A percentile compares a stretch with the other conserved stretches of the same genome.
phyloP scores from a whole-genome alignment of 352 stramenopile genomes.

The Globisporangium canariense region DNA sequence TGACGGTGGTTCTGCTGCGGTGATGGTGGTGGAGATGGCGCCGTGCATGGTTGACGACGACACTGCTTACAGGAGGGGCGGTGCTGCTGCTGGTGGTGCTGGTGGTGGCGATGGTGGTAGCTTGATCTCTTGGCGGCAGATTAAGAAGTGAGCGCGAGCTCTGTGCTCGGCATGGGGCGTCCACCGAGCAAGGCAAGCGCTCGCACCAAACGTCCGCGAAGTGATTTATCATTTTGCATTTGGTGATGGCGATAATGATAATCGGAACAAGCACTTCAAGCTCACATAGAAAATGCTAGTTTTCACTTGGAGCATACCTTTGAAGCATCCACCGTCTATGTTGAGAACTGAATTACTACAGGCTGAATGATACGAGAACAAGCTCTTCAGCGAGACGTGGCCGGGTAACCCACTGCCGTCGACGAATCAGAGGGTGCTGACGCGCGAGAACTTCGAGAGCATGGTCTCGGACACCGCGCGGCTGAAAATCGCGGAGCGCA shows the following conservation, averaged over 20 bases:
- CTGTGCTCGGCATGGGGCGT: no score
- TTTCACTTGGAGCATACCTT: no score
- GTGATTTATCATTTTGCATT: no score
- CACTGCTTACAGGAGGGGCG: no score
- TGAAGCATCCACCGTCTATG: no score
- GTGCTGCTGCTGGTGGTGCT: not conserved
- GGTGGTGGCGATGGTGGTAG: not conserved
- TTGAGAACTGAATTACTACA: no score
- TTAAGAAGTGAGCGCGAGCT: not conserved
- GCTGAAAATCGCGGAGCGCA: slow-evolving; percentile 59
- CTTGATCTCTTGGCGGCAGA: not conserved
- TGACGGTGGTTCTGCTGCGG: not conserved
- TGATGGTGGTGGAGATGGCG: not conserved
- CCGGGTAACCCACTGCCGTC: slow-evolving; percentile 58
- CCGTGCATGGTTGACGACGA: not conserved
- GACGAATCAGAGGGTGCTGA: slow-evolving; percentile 56
- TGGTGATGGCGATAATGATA: no score
- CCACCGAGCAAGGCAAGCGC: not conserved
- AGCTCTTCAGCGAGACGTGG: slow-evolving; percentile 69
- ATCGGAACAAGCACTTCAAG: no score
- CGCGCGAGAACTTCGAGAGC: slow-evolving; percentile 66
- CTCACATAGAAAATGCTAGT: no score
- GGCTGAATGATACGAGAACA: slow-evolving; percentile 35
- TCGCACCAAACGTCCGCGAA: no score
- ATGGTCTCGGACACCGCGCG: slow-evolving; percentile 69